Evolutionary conservation across 257 asterid species (phyloP), one percentile per base, ranked within the genome.

Genomic region (Phtheirospermum japonicum): DNA sequence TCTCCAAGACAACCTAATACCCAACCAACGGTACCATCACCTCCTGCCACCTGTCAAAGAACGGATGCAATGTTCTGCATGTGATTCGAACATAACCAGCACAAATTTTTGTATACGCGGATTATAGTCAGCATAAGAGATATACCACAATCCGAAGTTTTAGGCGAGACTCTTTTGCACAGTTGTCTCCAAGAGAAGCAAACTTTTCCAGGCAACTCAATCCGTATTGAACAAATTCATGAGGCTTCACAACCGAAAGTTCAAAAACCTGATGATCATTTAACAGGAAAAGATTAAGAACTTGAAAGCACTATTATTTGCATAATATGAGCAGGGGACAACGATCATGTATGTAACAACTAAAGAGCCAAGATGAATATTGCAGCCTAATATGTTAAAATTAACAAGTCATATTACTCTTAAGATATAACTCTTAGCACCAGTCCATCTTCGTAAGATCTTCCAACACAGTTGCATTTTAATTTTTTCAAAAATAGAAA

Each of bases 11-110:
- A 92, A 7, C 99, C 97, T 13, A 92, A 90, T 64, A 89, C 88
- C 99, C 99, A 93, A 13, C 99, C 99, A 63, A 93, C 99, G 12
- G 99, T 89, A 69, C 99, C 99, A 80, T 92, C 99, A 82, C 99
- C 99, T 63, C 99, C 99, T 43, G 99, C 99, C 51, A 87, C 97
- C 98, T 92, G 79, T 68, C 78, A 79, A 76, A 64, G 34, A 64
- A 64, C 61, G 58, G 57, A 13, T 46, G 31, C 56, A 67, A 65
- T 51, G 57, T 31, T 45, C 40, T 51, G 55, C 61, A 59, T 53
- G 64, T 30, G 46, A 23, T 58, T 49, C 60, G 4, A 62, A 16
- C 53, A 61, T 14, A 72, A 69, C 58, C 37, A 61, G 19, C 34
- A 52, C 28, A 42, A 11, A 9, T 6, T 14, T 16, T 11, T 34